A percentile compares a stretch with the other conserved stretches of the same genome.
phyloP scores from a whole-genome alignment of 2,329 filamentous ascomycete species.

The Ceratocystiopsis minuta region DNA sequence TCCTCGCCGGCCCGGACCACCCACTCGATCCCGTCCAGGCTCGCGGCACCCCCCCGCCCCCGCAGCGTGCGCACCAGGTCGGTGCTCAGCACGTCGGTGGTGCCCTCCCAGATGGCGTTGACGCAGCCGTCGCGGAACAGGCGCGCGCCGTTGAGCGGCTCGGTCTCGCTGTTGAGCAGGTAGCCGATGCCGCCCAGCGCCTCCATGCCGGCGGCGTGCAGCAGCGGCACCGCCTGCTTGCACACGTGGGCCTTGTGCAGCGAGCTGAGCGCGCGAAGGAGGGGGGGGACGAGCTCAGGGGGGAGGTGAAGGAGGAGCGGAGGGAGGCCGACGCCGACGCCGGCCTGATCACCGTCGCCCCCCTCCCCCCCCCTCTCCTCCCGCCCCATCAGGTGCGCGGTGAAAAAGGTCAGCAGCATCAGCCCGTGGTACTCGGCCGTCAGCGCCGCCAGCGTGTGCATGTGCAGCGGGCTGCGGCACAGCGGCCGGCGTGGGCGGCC shows the following conservation, averaged over 20 bases:
- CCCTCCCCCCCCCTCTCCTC: constrained; percentile 17
- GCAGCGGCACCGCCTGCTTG: constrained; percentile 27
- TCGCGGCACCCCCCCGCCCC: constrained; percentile 21
- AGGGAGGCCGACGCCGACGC: no score
- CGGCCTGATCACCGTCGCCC: no score
- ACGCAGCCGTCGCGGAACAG: constrained; percentile 48
- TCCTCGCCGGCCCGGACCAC: constrained; percentile 14
- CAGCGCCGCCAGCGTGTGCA: constrained; percentile 37
- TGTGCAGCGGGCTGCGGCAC: constrained; percentile 34
- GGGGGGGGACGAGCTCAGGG: constrained; percentile 17
- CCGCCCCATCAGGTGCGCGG: constrained; percentile 34
- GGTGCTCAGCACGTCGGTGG: constrained; percentile 48
- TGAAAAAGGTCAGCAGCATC: constrained; percentile 37
- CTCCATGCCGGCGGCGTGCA: constrained; percentile 43
- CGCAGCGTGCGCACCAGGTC: constrained; percentile 30
- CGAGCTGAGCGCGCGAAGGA: constrained; percentile 41
- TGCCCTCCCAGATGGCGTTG: constrained; percentile 44
- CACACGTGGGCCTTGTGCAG: constrained; percentile 41
- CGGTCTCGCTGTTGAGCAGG: constrained; percentile 40
- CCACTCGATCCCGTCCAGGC: constrained; percentile 24
- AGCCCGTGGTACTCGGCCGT: constrained; percentile 36
- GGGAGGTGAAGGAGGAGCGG: constrained; percentile 15
- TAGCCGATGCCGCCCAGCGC: constrained; percentile 49
- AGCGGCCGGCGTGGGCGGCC: constrained; percentile 28
- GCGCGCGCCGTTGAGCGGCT: constrained; percentile 47